phyloP scores from a whole-genome alignment of 164 flowering plant species.

The Aristolochia fimbriata region DNA sequence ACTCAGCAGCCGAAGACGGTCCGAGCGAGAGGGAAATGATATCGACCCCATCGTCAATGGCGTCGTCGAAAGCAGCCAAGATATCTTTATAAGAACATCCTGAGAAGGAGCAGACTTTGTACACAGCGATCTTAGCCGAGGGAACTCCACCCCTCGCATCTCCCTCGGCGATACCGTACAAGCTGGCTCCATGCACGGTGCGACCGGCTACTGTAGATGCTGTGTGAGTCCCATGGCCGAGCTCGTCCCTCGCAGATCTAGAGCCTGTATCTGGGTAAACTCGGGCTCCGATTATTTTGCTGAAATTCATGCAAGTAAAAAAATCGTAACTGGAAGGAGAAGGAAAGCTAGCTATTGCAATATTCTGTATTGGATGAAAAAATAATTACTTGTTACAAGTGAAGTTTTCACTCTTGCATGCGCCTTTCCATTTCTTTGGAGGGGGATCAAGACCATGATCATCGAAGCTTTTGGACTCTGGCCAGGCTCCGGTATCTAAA shows the following conservation, averaged over 20 bases:
- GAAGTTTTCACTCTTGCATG: constrained; percentile 22
- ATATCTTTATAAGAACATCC: neutral
- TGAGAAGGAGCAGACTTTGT: neutral
- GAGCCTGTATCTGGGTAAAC: neutral
- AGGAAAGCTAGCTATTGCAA: no score
- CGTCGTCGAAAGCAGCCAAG: neutral
- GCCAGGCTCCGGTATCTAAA: constrained; percentile 50
- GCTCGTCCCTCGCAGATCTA: neutral
- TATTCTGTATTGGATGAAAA: neutral
- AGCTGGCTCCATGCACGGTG: neutral
- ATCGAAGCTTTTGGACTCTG: constrained; percentile 43
- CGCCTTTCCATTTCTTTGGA: constrained; percentile 61
- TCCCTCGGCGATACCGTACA: neutral
- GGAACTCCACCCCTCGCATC: constrained; percentile 4
- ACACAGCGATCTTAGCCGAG: constrained; percentile 4
- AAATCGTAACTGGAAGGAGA: neutral
- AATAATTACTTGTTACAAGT: constrained; percentile 60
- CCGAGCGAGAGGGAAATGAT: constrained; percentile 3
- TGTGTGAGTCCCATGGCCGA: constrained; percentile 2
- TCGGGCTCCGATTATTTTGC: constrained; percentile 8
- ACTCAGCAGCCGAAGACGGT: neutral
- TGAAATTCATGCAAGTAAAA: neutral
- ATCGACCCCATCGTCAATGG: constrained; percentile 6
- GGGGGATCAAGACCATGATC: constrained; percentile 49
- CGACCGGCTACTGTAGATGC: constrained; percentile 4